Evolutionary conservation across 306 rosid species (phyloP).

Genomic region (Medicago ruthenica): DNA sequence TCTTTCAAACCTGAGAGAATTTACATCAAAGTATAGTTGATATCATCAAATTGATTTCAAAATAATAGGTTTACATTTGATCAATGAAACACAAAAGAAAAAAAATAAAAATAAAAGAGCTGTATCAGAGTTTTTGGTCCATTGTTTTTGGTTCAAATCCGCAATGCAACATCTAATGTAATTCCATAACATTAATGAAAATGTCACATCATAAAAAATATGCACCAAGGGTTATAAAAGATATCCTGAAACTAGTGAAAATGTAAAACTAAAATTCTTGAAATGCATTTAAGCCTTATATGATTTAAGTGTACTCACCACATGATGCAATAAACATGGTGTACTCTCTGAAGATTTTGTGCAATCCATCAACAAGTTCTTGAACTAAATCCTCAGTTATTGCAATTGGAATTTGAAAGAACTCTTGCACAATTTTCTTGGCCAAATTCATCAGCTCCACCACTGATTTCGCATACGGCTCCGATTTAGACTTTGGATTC

Average conservation of each 20-base stretch:
- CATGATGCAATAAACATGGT: conserved; percentile 74
- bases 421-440: conserved; percentile 67
- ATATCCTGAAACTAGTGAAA: too few relatives aligned
- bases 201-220: too few relatives aligned
- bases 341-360: conserved; percentile 62
- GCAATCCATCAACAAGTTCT: conserved; percentile 72
- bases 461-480: conserved; percentile 77
- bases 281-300: neutral
- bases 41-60: too few relatives aligned
- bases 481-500: conserved; percentile 94
- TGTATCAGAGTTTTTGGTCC: neutral
- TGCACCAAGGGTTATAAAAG: too few relatives aligned
- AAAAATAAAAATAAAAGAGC: neutral
- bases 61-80: too few relatives aligned
- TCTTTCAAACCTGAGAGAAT: conserved; percentile 68
- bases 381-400: conserved; percentile 71
- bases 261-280: neutral
- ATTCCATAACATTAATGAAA: too few relatives aligned
- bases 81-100: neutral
- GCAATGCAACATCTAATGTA: neutral
- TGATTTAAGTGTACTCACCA: conserved; percentile 43
- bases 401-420: conserved; percentile 74
- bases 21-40: neutral
- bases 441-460: conserved; percentile 70
- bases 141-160: neutral